Evolutionary conservation across 768 basidiomycete genomes (phyloP).

Genomic region (Macrolepiota fuliginosa): DNA sequence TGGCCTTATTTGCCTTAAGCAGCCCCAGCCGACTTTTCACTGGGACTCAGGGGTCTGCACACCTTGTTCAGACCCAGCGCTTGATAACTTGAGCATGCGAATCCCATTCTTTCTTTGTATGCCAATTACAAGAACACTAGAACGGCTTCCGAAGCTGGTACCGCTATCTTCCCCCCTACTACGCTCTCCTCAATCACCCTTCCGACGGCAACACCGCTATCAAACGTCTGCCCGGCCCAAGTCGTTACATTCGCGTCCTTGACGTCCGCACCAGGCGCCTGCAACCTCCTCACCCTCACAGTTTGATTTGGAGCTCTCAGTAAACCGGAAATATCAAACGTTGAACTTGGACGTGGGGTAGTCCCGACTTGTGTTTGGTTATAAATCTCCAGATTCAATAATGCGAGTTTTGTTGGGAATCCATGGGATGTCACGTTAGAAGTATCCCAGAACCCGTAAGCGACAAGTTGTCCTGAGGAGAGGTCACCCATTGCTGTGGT

Average conservation of each 20-base stretch:
- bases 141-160: constrained; percentile 29
- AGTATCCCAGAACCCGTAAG: constrained; percentile 50
- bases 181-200: constrained; percentile 36
- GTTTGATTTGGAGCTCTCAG: constrained; percentile 23
- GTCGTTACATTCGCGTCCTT: constrained; percentile 40
- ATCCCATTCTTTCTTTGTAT: neutral
- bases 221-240: constrained; percentile 52
- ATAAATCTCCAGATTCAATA: constrained; percentile 50
- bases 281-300: constrained; percentile 39
- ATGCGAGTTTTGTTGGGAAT: constrained; percentile 43
- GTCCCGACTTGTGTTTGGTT: constrained; percentile 39
- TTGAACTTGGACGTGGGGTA: constrained; percentile 34
- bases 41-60: constrained; percentile 9
- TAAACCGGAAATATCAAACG: constrained; percentile 45
- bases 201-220: constrained; percentile 37
- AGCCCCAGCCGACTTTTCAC: too few relatives aligned
- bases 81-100: too few relatives aligned
- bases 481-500: constrained; percentile 47
- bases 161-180: constrained; percentile 20
- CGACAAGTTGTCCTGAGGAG: constrained; percentile 46
- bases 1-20: too few relatives aligned
- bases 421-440: constrained; percentile 20
- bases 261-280: constrained; percentile 48
- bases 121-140: constrained; percentile 24
- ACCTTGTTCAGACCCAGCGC: constrained; percentile 79